Percentiles rank a stretch among this genome's conserved stretches.
phyloP scores from a whole-genome alignment of 2,329 filamentous ascomycete species.

The Leptosphaerulina australis region DNA sequence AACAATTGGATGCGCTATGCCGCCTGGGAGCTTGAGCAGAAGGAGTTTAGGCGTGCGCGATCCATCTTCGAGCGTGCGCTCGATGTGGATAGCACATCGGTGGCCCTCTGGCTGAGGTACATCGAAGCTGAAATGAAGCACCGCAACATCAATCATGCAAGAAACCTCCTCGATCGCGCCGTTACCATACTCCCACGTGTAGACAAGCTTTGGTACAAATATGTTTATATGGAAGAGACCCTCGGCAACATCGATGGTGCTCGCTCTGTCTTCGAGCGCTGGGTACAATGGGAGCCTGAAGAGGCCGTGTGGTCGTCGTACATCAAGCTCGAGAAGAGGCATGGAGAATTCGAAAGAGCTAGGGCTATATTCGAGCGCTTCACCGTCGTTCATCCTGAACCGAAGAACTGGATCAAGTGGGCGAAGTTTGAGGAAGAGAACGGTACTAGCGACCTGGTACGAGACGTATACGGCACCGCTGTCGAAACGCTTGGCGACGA shows the following conservation, averaged over 20 bases:
- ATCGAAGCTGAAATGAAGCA: slow-evolving; percentile 94
- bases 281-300: slow-evolving; percentile 98
- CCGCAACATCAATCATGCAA: slow-evolving; percentile 81
- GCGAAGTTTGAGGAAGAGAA: slow-evolving; percentile 95
- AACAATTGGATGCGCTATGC: slow-evolving; percentile 99
- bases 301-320: slow-evolving; percentile 95
- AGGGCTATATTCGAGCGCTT: slow-evolving; percentile 88
- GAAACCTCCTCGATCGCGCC: slow-evolving; percentile 93
- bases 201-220: slow-evolving; percentile 99
- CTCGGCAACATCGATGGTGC: slow-evolving; percentile 92
- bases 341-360: slow-evolving; percentile 89
- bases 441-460: slow-evolving; percentile 87
- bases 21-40: slow-evolving; percentile 96
- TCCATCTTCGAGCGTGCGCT: slow-evolving; percentile 94
- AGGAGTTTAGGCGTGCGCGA: slow-evolving; percentile 89
- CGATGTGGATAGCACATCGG: slow-evolving; percentile 86
- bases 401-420: slow-evolving; percentile 99
- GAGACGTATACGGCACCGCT: slow-evolving; percentile 87
- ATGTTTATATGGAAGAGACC: slow-evolving; percentile 98
- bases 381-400: slow-evolving; percentile 90
- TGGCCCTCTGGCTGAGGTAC: slow-evolving; percentile 89
- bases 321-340: slow-evolving; percentile 96
- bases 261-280: slow-evolving; percentile 92
- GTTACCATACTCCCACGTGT: slow-evolving; percentile 88
- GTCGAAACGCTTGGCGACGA: slow-evolving; percentile 91